phyloP scores from a whole-genome alignment of 2,329 filamentous ascomycete species.

The Aspergillus hortae region DNA sequence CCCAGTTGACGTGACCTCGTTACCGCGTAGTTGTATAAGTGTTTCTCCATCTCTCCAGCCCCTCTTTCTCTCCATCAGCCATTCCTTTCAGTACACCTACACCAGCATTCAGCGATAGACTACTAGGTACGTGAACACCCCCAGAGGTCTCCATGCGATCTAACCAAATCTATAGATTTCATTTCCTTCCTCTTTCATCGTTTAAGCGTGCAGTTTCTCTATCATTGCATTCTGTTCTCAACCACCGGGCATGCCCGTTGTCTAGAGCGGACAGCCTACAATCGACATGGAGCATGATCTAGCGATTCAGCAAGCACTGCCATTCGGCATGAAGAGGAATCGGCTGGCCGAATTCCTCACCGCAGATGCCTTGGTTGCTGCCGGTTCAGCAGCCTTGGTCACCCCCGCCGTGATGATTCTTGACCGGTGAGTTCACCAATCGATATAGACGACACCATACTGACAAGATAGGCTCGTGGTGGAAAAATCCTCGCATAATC shows the following conservation, averaged over 20 bases:
- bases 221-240: not conserved
- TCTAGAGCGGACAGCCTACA: not conserved
- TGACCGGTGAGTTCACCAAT: slow-evolving; percentile 61
- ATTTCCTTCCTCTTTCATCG: not conserved
- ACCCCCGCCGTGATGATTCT: slow-evolving; percentile 80
- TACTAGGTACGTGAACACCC: not conserved
- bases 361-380: slow-evolving; percentile 64
- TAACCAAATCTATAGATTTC: not conserved
- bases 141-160: not conserved
- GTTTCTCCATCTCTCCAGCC: slow-evolving; percentile 3
- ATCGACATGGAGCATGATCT: slow-evolving; percentile 24
- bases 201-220: not conserved
- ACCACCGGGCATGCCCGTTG: not conserved
- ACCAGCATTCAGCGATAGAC: not conserved
- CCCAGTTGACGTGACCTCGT: slow-evolving; percentile 4
- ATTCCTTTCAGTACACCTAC: slow-evolving; percentile 1
- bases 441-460: not conserved
- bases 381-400: slow-evolving; percentile 66
- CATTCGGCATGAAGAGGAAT: slow-evolving; percentile 29
- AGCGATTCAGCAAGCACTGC: slow-evolving; percentile 19
- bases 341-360: slow-evolving; percentile 46
- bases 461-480: slow-evolving; percentile 35
- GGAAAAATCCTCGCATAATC: slow-evolving; percentile 37
- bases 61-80: slow-evolving; percentile 3
- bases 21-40: not conserved